Percentiles rank a stretch among this genome's conserved stretches.
phyloP scores from a whole-genome alignment of 106 monocot genomes.

The Vanilla planifolia region DNA sequence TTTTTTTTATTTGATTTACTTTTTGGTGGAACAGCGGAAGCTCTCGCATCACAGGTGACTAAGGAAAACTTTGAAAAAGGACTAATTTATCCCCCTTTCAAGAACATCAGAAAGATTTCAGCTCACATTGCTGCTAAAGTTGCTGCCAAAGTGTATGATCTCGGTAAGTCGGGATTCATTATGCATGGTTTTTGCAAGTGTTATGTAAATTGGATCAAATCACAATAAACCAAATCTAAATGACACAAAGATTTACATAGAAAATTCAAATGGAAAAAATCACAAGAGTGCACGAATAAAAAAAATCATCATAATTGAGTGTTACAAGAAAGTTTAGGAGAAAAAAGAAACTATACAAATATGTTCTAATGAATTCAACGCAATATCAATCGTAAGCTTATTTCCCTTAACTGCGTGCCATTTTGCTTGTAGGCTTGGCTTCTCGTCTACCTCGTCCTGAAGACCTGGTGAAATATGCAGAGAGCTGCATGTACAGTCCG shows the following conservation, averaged over 20 bases:
- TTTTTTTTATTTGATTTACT: not conserved
- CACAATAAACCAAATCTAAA: too few species aligned
- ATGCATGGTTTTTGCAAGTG: too few species aligned
- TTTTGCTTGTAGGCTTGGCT: constrained; percentile 56
- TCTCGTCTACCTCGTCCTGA: constrained; percentile 52
- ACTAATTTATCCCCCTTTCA: constrained; percentile 71
- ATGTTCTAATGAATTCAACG: too few species aligned
- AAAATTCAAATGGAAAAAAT: too few species aligned
- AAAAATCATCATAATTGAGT: too few species aligned
- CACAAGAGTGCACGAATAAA: too few species aligned
- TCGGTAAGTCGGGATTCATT: constrained; percentile 26
- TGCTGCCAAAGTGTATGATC: constrained; percentile 81
- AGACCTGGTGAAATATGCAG: constrained; percentile 73
- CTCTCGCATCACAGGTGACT: constrained; percentile 62
- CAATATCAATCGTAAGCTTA: too few species aligned
- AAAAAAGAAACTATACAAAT: too few species aligned
- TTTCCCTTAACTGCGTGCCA: not conserved
- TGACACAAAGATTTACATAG: too few species aligned
- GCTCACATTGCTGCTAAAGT: constrained; percentile 71
- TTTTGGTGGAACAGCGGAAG: constrained; percentile 55
- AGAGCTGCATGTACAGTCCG: constrained; percentile 96
- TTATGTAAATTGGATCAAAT: too few species aligned
- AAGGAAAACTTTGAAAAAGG: constrained; percentile 57
- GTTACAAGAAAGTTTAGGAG: too few species aligned
- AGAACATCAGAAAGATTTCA: constrained; percentile 70